Evolutionary conservation across 2,329 filamentous ascomycete species (phyloP).

Genomic region (Curvularia eragrostidis): DNA sequence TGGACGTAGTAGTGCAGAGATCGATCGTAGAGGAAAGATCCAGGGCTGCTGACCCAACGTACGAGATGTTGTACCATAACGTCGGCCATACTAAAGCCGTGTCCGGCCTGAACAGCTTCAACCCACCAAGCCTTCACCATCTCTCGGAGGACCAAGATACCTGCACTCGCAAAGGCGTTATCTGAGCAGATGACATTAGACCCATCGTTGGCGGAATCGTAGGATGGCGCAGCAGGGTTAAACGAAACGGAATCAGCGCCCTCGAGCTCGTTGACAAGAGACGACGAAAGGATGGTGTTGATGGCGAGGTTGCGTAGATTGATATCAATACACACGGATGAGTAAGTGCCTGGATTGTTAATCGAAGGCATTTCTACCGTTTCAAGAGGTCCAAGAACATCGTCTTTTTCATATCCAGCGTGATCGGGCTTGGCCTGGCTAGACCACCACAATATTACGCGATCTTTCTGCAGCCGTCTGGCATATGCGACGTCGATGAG

Average conservation of each 20-base stretch:
- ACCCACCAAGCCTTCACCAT: slow-evolving; percentile 99
- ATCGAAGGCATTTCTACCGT: slow-evolving; percentile 89
- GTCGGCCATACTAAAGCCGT: slow-evolving; percentile 78
- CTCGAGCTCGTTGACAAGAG: slow-evolving; percentile 94
- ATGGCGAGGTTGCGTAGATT: slow-evolving; percentile 94
- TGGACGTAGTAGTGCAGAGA: slow-evolving; percentile 97
- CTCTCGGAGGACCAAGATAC: slow-evolving; percentile 87
- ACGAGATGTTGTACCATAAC: slow-evolving; percentile 97
- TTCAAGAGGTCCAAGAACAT: slow-evolving; percentile 82
- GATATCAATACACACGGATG: slow-evolving; percentile 94
- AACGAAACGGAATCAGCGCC: slow-evolving; percentile 86
- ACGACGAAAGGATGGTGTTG: slow-evolving; percentile 96
- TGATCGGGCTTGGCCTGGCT: slow-evolving; percentile 86
- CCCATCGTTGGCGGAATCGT: slow-evolving; percentile 67
- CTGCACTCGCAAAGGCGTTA: slow-evolving; percentile 90
- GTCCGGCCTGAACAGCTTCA: slow-evolving; percentile 84
- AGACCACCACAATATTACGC: slow-evolving; percentile 98
- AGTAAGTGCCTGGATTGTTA: slow-evolving; percentile 92
- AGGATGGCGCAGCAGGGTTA: slow-evolving; percentile 72
- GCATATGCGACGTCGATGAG: slow-evolving; percentile 97
- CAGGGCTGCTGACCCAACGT: slow-evolving; percentile 93
- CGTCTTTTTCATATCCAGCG: slow-evolving; percentile 92
- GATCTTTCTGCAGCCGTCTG: slow-evolving; percentile 84
- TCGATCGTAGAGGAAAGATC: slow-evolving; percentile 93
- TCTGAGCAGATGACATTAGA: slow-evolving; percentile 79